These are phyloP conservation scores for Cytospora mali DNA, from an alignment of 2,329 filamentous ascomycete genomes.

Conservation along the genomic window DNA sequence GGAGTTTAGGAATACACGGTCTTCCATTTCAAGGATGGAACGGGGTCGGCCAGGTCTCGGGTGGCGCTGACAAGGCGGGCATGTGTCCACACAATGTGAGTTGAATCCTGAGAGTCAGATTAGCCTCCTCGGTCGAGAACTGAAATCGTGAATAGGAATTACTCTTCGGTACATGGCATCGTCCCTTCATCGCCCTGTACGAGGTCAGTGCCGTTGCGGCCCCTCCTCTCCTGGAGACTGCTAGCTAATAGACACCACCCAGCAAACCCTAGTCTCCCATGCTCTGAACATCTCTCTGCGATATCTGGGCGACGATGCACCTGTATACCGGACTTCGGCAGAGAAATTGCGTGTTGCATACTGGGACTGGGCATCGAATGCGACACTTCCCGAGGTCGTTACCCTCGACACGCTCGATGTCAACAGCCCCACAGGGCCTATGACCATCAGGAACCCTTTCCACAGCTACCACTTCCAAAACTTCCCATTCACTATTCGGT, in stretches of 20 bases:
- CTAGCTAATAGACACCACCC: conserved; percentile 24
- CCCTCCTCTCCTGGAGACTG: not conserved
- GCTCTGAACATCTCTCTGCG: conserved; percentile 49
- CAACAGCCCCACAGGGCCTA: conserved; percentile 32
- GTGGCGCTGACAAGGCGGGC: conserved; percentile 39
- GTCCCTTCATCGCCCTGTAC: conserved; percentile 55
- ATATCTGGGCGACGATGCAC: conserved; percentile 42
- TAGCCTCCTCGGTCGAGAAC: not conserved
- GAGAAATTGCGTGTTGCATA: conserved; percentile 51
- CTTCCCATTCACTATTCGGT: conserved; percentile 41
- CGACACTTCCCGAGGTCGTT: conserved; percentile 46
- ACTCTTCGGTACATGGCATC: conserved; percentile 59
- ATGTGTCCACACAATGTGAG: conserved; percentile 54
- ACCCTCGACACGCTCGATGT: conserved; percentile 35
- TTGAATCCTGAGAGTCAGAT: not conserved
- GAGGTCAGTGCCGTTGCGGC: conserved; percentile 45
- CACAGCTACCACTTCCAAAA: conserved; percentile 53
- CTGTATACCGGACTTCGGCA: conserved; percentile 48
- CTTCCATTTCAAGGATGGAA: conserved; percentile 41
- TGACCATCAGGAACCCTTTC: conserved; percentile 51
- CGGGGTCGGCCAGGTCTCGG: conserved; percentile 38
- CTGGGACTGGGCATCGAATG: conserved; percentile 56
- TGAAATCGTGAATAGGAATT: conserved; percentile 43
- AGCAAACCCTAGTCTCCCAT: conserved; percentile 56
- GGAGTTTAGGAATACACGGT: conserved; percentile 38